Base-by-base conservation (phyloP, 2,329 filamentous ascomycete species). In the Colletotrichum spaethianum region DNA sequence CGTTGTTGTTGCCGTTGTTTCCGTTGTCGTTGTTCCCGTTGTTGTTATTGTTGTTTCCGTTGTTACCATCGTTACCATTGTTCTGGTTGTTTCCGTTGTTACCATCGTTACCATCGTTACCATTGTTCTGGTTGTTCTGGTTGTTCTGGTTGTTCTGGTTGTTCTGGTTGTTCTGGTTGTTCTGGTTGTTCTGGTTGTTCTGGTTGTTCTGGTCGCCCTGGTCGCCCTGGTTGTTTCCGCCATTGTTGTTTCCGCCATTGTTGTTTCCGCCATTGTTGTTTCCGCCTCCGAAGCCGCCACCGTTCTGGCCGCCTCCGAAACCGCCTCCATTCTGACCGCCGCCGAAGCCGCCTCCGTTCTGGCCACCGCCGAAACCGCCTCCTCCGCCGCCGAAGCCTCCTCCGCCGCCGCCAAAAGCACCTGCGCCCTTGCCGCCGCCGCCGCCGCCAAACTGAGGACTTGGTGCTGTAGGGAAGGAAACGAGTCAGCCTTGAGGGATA, bases 391-490 rank as follows among this genome's bases (percentile, higher is more conserved):
- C 65, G 9, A 36, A 26, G 6, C 36, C 48, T 28, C 57, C 67
- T 26, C 38, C 40, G 18, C 56, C 23, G 23, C 48, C 38, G 14
- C 63, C 67, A 23, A 28, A 48, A 8, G 31, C 61, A 38, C 26
- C 26, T 5, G 31, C 31, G 9, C 44, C 53, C 3, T 31, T 28
- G 23, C 23, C 61, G 8, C 42, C 36, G 23, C 23, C 61, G 8
- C 18, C 23, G 9, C 50, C 50, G 44, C 42, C 42, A 33, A 53
- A 53, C 40, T 57, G 68, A 28, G 63, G 63, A 52, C 46, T 28
- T n/a, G 68, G 68, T 2, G 68, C 68, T 67, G 63, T 28, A n/a
- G 11, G 14, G 3, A 11, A 36, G 4, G n/a, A 0, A 9, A 40
- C 3, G 14, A 9, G 26, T 52, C 6, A 67, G 33, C 1, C 52